Percentiles rank a stretch among this genome's conserved stretches.
Conservation (phyloP, 371 early-diverging fungal genomes). For the Saksenaea oblongispora region DNA sequence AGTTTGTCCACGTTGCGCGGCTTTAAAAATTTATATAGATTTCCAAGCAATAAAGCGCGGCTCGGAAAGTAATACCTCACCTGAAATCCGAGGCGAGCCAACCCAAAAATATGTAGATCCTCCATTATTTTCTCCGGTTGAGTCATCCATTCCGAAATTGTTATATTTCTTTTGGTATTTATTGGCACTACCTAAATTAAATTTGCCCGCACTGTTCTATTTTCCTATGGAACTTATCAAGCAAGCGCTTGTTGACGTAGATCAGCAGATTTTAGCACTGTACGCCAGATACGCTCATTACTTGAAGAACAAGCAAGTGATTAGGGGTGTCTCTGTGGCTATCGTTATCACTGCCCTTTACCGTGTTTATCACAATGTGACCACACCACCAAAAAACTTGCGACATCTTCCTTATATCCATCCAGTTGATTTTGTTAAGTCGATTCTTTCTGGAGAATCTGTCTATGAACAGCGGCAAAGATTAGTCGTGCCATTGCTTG, state of each 20-base stretch:
- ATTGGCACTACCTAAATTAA: background rate
- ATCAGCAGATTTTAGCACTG: background rate
- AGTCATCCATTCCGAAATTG: background rate
- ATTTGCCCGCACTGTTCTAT: too few species aligned
- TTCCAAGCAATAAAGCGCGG: too few species aligned
- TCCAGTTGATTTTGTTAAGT: background rate
- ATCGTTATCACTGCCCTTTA: constrained; percentile 6
- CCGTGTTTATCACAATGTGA: background rate
- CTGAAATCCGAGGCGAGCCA: too few species aligned
- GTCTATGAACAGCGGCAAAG: constrained; percentile 2
- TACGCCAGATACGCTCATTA: background rate
- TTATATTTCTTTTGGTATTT: background rate
- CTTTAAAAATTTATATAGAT: too few species aligned
- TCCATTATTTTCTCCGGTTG: too few species aligned
- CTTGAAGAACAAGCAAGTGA: background rate
- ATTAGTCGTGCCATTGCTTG: background rate
- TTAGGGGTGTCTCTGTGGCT: background rate
- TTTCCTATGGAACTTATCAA: background rate
- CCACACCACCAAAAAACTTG: constrained; percentile 13
- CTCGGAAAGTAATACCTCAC: too few species aligned
- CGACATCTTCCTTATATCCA: constrained; percentile 13
- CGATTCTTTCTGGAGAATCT: background rate
- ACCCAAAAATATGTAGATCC: too few species aligned
- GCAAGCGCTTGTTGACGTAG: background rate
- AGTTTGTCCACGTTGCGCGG: too few species aligned